Percentiles rank a stretch among this genome's conserved stretches.
phyloP scores from a whole-genome alignment of 106 monocot species.

The Phalaenopsis aphrodite region DNA sequence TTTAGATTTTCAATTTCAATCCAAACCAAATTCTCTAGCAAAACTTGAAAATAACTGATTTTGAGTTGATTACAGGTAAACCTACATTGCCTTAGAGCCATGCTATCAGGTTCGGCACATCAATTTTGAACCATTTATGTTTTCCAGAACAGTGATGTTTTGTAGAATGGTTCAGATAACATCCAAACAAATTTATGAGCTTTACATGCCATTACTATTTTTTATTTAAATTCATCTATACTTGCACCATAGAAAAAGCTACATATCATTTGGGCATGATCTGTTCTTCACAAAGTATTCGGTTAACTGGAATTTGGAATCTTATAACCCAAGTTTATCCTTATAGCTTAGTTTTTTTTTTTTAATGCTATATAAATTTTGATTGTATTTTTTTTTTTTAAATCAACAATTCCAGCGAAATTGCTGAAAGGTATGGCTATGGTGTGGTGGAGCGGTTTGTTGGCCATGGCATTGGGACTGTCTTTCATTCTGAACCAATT shows the following conservation, averaged over 20 bases:
- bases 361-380: background rate
- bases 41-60: too few relatives aligned
- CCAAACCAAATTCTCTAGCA: too few relatives aligned
- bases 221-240: background rate
- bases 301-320: background rate
- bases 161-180: background rate
- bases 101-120: background rate
- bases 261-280: background rate
- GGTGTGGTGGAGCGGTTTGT: constrained; percentile 95
- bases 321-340: background rate
- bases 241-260: background rate
- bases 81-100: too few relatives aligned
- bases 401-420: constrained; percentile 39
- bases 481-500: constrained; percentile 94
- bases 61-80: too few relatives aligned
- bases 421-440: constrained; percentile 82
- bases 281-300: background rate
- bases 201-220: background rate
- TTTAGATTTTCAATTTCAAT: too few relatives aligned
- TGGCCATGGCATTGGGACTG: constrained; percentile 92
- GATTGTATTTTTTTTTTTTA: background rate
- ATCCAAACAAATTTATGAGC: background rate
- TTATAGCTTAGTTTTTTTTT: background rate
- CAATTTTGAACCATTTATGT: constrained; percentile 1
- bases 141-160: background rate